Base-by-base conservation (phyloP, 2,329 filamentous ascomycete genomes). In the Aspergillus niger region DNA sequence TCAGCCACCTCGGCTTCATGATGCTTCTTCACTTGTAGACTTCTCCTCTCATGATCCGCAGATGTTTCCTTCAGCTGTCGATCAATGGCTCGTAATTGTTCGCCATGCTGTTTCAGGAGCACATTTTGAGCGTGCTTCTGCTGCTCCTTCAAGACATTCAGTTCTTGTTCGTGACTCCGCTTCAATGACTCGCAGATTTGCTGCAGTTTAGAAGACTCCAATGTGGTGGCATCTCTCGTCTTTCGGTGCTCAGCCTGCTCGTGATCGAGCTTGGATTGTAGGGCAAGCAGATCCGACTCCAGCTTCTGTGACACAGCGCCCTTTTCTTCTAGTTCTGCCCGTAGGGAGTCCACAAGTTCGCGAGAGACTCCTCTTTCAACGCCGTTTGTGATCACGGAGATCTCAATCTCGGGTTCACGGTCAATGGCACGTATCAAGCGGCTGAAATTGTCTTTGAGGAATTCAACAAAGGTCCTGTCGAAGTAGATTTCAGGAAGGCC, bases 391-490 rank as follows among this genome's bases (percentile, higher is more conserved):
- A 92, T 82, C 10, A 95, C 85, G 0, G 92, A 89, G 26, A 96
- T 88, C 73, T 99, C 95, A 62, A 96, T 81, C 1, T 89, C 91
- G 0, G 95, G 95, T 63, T 97, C 91, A 62, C 94, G 88, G 76
- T 99, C 95, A 68, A 99, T 91, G 13, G 92, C 91, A 63, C 92
- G 87, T 41, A 89, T 81, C 60, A 97, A 80, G 8, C 93, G 89
- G 69, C 91, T 94, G 73, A 96, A 98, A 72, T 97, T 97, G 70
- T 98, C 93, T 71, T 97, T 97, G 69, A 97, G 86, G 70, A 98
- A 97, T 62, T 97, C 91, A 58, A 99, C 88, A 75, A 97, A 98
- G 0, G 86, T 86, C 50, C 86, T 83, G 67, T 97, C 92, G 65
- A 98, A 95, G 72, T 87, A 96, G 0, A 97, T 90, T 54, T 93